Evolutionary conservation across 257 asterid species (phyloP).

Genomic region (Knoxia roxburghii): DNA sequence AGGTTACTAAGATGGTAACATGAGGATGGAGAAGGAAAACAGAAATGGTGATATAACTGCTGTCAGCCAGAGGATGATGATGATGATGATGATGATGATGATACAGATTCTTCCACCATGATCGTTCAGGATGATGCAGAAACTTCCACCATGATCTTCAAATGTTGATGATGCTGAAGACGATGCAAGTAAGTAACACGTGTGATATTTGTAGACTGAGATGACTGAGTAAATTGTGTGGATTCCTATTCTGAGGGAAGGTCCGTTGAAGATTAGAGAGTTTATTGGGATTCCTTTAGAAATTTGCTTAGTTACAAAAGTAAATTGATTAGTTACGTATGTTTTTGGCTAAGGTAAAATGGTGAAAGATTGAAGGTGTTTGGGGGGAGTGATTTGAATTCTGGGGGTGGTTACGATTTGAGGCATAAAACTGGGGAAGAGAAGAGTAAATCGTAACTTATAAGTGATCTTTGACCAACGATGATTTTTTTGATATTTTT

Average conservation of each 20-base stretch:
- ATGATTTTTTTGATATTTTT: too few relatives aligned
- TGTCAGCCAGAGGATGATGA: too few relatives aligned
- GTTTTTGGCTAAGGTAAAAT: too few relatives aligned
- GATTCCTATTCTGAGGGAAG: slow-evolving; percentile 17
- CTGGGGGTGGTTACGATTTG: slow-evolving; percentile 11
- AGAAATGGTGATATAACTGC: too few relatives aligned
- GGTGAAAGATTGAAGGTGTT: slow-evolving; percentile 1
- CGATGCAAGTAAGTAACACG: slow-evolving; percentile 7
- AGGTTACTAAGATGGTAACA: background rate
- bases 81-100: too few relatives aligned
- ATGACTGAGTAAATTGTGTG: slow-evolving; percentile 18
- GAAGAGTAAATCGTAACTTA: too few relatives aligned
- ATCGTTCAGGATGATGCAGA: too few relatives aligned
- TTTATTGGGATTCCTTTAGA: slow-evolving; percentile 1
- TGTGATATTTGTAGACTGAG: slow-evolving; percentile 11
- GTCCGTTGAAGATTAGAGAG: slow-evolving; percentile 9
- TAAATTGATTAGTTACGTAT: background rate
- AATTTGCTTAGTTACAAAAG: background rate
- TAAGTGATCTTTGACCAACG: too few relatives aligned
- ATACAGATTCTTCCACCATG: too few relatives aligned
- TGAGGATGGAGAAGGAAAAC: background rate
- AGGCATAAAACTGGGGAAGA: background rate
- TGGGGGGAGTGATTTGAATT: background rate
- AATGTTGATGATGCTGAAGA: too few relatives aligned
- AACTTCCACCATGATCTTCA: background rate